Evolutionary conservation across 192 early-diverging fungal genomes (phyloP).

Genomic region (Backusella liffmaniae): DNA sequence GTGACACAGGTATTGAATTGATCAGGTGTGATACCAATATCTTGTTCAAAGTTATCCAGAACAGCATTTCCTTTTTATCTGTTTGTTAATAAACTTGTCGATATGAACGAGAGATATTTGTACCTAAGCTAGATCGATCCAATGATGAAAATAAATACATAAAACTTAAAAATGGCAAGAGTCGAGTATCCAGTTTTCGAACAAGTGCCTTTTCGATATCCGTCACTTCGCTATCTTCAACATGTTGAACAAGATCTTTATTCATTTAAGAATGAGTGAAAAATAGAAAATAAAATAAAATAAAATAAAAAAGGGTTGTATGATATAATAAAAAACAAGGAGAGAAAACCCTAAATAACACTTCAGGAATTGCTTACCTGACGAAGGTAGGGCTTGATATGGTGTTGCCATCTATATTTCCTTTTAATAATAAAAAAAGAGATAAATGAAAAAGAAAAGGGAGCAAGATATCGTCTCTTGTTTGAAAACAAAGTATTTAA

Average conservation of each 20-base stretch:
- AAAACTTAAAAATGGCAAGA: constrained; percentile 31
- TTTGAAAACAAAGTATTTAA: neutral
- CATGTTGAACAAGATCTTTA: neutral
- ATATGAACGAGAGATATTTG: neutral
- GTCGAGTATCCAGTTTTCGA: constrained; percentile 24
- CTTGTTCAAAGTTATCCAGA: constrained; percentile 35
- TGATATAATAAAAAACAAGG: neutral
- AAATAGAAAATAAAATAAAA: neutral
- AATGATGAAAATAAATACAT: constrained; percentile 37
- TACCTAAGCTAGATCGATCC: constrained; percentile 36
- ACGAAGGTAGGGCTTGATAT: neutral
- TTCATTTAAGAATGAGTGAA: neutral
- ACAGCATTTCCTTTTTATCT: constrained; percentile 33
- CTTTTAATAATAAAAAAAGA: neutral
- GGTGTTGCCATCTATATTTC: neutral
- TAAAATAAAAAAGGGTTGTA: neutral
- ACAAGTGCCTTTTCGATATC: constrained; percentile 22
- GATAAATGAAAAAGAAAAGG: neutral
- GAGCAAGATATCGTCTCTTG: neutral
- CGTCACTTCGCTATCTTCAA: neutral
- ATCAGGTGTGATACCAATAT: constrained; percentile 27
- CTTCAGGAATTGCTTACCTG: no score
- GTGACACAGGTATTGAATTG: constrained; percentile 36
- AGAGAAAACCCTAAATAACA: neutral
- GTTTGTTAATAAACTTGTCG: neutral